Percentiles rank a stretch among this genome's conserved stretches.
Evolutionary conservation across 108 stramenopile genomes (phyloP).

Genomic region (Cyclotella atomus): DNA sequence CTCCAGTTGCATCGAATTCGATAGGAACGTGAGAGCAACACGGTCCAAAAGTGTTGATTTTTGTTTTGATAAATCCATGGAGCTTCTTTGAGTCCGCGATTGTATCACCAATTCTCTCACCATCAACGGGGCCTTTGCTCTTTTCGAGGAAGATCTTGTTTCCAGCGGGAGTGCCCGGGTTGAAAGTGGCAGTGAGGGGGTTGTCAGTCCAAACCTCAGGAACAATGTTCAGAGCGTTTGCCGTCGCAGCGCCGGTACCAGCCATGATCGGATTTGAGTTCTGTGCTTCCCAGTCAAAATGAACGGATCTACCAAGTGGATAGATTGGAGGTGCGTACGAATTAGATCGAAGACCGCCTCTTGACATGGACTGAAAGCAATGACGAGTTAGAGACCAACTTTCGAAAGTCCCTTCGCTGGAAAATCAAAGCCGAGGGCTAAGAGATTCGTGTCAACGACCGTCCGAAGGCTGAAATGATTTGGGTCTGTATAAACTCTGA

Average conservation of each 20-base stretch:
- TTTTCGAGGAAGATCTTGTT: neutral
- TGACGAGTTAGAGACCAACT: neutral
- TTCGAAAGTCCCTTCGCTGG: neutral
- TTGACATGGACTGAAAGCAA: neutral
- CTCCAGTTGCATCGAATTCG: neutral
- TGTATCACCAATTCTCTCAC: constrained; percentile 2
- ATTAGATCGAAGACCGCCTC: neutral
- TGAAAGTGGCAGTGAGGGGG: neutral
- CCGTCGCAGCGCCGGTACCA: neutral
- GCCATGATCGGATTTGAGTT: neutral
- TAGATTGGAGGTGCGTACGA: neutral
- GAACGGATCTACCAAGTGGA: neutral
- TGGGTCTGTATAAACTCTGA: neutral
- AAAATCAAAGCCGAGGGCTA: no score
- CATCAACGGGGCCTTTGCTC: neutral
- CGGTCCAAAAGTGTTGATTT: neutral
- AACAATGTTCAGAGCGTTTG: neutral
- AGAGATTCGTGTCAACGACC: no score
- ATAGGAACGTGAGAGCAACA: neutral
- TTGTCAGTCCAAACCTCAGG: neutral
- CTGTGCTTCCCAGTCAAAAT: neutral
- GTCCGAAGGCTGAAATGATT: neutral
- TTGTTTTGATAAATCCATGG: neutral
- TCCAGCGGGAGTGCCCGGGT: neutral
- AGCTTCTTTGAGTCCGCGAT: neutral